Conservation (phyloP, 805 yeast genomes). For the Candida patagonica region DNA sequence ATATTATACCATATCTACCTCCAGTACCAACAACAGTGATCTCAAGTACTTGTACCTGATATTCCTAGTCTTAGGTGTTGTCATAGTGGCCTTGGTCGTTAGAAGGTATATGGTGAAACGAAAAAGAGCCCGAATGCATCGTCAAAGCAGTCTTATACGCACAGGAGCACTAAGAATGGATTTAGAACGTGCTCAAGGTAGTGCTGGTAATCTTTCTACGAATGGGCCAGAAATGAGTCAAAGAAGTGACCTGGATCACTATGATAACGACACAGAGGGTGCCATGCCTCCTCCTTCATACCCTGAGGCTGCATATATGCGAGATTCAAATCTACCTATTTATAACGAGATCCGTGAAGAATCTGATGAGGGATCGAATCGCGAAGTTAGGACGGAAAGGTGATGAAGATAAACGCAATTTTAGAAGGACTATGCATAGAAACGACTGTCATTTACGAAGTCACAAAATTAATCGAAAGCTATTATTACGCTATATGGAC, state of each 20-base stretch:
- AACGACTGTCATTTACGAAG: too few relatives aligned
- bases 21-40: neutral
- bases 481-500: too few relatives aligned
- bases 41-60: conserved; percentile 17
- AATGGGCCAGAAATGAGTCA: neutral
- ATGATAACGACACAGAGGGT: neutral
- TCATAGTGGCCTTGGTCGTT: conserved; percentile 13
- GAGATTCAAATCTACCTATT: conserved; percentile 5
- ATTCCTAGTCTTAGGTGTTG: conserved; percentile 15
- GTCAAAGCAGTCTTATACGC: conserved; percentile 11
- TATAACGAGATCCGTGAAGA: conserved; percentile 4
- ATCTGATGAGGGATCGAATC: neutral
- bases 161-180: conserved; percentile 17
- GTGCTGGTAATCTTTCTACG: neutral
- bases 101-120: conserved; percentile 14
- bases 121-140: conserved; percentile 11
- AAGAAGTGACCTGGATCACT: neutral
- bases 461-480: too few relatives aligned
- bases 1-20: conserved; percentile 9
- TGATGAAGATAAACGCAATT: too few relatives aligned
- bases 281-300: conserved; percentile 3
- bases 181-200: conserved; percentile 1
- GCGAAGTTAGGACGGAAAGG: too few relatives aligned
- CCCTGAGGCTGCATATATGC: conserved; percentile 6
- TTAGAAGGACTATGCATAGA: too few relatives aligned